Evolutionary conservation across 78 protist species (phyloP), one percentile per base, ranked within the genome.

Genomic region (Andalucia godoyi): DNA sequence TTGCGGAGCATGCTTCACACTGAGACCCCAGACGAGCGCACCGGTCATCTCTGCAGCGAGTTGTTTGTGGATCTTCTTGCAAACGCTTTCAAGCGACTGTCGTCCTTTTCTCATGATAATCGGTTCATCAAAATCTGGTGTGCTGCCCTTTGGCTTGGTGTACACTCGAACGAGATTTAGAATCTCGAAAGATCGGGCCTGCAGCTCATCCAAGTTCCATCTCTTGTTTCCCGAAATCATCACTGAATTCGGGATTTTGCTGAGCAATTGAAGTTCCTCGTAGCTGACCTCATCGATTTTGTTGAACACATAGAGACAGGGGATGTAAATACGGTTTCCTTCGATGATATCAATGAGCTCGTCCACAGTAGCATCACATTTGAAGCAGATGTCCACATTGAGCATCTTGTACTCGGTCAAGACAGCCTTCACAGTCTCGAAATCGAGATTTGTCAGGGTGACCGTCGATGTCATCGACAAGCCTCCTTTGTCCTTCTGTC

Each of bases 101-200:
- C 39, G 38, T 25, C 60, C 78, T 17, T 58, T 32, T 7, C 77
- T 63, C 66, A 97, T 49, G 34, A 96, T 89, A 15, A 97, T 96
- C 18, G 99, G 99, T 21, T 79, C 89, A 40, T 47, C 57, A 83
- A 88, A 97, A 80, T 97, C 99, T 32, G 98, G 97, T 25, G 89
- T 81, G 59, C 83, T 91, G 9, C 99, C 99, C 57, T 72, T 70
- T 13, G 99, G 99, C 78, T 97, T 97, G 39, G 99, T 97, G 85
- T 92, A 95, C 82, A 92, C 21, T 27, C 99, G 87, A 21, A 77
- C 52, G n/a, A 97, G 68, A 54, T 68, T 61, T 53, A 97, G 79
- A 57, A 92, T 79, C 33, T 88, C 88, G 99, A 98, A 97, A 37
- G 85, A 83, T 59, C 36, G 45, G 37, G 88, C 96, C 47, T 93